Evolutionary conservation across 2,329 filamentous ascomycete genomes (phyloP), one percentile per base, ranked within the genome.

Genomic region (Podosphaera fusca): DNA sequence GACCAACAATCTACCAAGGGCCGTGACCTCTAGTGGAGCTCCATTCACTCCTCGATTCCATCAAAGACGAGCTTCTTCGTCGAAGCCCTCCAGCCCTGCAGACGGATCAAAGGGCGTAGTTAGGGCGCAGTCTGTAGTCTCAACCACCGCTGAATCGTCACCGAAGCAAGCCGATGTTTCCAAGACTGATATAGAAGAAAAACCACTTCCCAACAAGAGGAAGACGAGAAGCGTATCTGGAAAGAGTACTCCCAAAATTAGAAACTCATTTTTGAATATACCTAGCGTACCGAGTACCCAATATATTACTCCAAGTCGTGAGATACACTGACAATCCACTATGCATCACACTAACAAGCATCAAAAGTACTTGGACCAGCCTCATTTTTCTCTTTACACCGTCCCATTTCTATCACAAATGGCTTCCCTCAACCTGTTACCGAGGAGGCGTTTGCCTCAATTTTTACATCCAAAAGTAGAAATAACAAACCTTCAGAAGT

Each of bases 341-440:
- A 51, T 33, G 30, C 47, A 33, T 29, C 31, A 40, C n/a, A 21
- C 47, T 60, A 55, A 57, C 54, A 50, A 36, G 51, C 55, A 49
- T 53, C 52, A 61, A 4, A 62, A 96, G 92, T 94, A 66, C 77
- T 96, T 60, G 83, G 85, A 61, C 75, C 95, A 51, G 92, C 90
- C 6, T 84, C 84, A 59, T 96, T 98, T 76, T 96, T 96, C 74
- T 94, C 89, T 61, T 84, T 94, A 62, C 87, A 98, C 71, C 82
- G 92, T 60, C 92, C 92, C 51, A 90, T 98, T 66, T 94, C 87
- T 57, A 80, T 95, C 62, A 88, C 83, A 55, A 82, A 83, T 64
- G 82, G 84, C 63, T 82, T 95, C 66, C 92, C 85, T 57, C 81
- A 79, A 64, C 74, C 77, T 29, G 77, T 88, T 51, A 81, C 78